phyloP scores from a whole-genome alignment of 345 rosid species.

The Syzygium aqueum region DNA sequence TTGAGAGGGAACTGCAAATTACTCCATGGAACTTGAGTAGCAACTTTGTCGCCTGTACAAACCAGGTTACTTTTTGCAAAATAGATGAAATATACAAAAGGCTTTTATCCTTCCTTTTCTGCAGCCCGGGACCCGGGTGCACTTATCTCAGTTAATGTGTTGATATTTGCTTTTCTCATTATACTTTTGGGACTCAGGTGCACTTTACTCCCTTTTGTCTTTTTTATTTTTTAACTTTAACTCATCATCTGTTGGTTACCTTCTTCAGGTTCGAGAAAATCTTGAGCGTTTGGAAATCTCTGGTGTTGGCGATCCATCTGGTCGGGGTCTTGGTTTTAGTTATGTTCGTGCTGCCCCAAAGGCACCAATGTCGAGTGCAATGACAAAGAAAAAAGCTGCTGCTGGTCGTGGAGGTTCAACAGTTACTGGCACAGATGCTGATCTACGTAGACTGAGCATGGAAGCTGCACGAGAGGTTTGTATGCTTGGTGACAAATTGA shows the following conservation, averaged over 20 bases:
- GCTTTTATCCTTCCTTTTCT: background rate
- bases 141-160: background rate
- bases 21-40: constrained; percentile 95
- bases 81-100: background rate
- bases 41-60: constrained; percentile 90
- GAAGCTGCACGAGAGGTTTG: constrained; percentile 98
- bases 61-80: constrained; percentile 52
- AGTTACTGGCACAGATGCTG: constrained; percentile 99
- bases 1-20: constrained; percentile 92
- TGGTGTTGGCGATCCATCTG: constrained; percentile 99
- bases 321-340: constrained; percentile 96
- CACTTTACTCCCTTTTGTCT: background rate
- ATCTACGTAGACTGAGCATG: constrained; percentile 97
- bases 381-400: constrained; percentile 74
- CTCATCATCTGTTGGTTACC: background rate
- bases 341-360: constrained; percentile 86
- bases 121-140: background rate
- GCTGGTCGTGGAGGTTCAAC: constrained; percentile 81
- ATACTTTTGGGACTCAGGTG: background rate
- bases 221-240: background rate
- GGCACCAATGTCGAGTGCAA: constrained; percentile 73
- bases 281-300: constrained; percentile 97
- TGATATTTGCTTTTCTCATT: background rate
- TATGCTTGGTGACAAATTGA: background rate
- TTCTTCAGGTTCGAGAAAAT: constrained; percentile 82